Evolutionary conservation across 2,329 filamentous ascomycete genomes (phyloP).

Genomic region (Salinomyces thailandicus): DNA sequence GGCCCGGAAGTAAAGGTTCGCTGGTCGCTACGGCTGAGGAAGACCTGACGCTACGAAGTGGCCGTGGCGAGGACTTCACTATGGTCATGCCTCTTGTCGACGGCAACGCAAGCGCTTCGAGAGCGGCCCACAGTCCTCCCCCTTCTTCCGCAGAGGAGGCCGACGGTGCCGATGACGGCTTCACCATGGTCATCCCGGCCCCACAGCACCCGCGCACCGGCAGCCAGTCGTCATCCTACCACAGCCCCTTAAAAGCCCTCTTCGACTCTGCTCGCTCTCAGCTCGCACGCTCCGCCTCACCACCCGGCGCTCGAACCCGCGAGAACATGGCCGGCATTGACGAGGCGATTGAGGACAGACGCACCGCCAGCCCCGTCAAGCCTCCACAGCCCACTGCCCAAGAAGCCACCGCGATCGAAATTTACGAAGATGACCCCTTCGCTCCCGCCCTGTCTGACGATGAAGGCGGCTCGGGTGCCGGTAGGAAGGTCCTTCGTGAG

Average conservation of each 20-base stretch:
- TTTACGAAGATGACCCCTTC: conserved; percentile 43
- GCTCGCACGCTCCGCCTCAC: conserved; percentile 11
- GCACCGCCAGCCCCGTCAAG: conserved; percentile 19
- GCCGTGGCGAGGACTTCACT: conserved; percentile 36
- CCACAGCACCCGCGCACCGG: too few relatives aligned
- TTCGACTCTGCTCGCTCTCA: conserved; percentile 23
- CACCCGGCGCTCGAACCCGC: conserved; percentile 1
- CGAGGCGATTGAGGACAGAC: conserved; percentile 4
- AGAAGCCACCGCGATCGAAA: conserved; percentile 40
- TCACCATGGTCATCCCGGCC: conserved; percentile 45
- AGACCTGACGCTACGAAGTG: conserved; percentile 18
- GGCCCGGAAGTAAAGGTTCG: conserved; percentile 25
- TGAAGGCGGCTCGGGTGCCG: background rate
- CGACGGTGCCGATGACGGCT: conserved; percentile 33
- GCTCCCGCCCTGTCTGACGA: conserved; percentile 16
- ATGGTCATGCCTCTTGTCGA: conserved; percentile 36
- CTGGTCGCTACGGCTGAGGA: background rate
- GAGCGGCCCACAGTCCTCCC: background rate
- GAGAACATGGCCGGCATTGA: conserved; percentile 6
- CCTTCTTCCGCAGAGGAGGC: conserved; percentile 28
- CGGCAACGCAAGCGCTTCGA: conserved; percentile 28
- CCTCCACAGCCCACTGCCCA: conserved; percentile 12
- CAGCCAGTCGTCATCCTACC: conserved; percentile 21
- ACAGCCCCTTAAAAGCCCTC: conserved; percentile 24
- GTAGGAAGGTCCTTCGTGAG: conserved; percentile 37